Evolutionary conservation across 352 stramenopile species (phyloP), one percentile per base, ranked within the genome.

Genomic region (Phytophthora multivora): DNA sequence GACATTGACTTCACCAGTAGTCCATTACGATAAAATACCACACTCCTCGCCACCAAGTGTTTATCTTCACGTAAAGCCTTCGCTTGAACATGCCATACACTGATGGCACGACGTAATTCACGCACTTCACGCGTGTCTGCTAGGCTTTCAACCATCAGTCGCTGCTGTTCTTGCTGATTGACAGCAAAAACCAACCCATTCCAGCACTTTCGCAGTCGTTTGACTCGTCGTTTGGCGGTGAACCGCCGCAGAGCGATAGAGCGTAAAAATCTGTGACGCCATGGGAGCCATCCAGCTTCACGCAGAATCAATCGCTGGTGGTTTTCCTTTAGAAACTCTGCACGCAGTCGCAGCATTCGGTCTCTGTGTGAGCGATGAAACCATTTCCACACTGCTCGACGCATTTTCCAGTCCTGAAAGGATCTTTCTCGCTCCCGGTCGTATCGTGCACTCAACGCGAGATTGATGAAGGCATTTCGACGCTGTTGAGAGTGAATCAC

Each of bases 301-400:
- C 45, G 66, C 3, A 74, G 18, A 3, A 70, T 19, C 25, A 54
- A 48, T 6, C 43, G 66, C 4, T 62, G 43, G 16, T 70, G 53
- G 16, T 51, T 60, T 35, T 74, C 60, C 30, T 58, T 60, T 4
- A 74, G 21, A 59, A 71, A 63, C 9, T 39, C 50, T n/a, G 51
- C 43, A 8, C 60, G 60, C 2, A 67, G 45, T 11, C 54, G 66
- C 13, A 69, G 18, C 16, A 43, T 53, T 43, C 60, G 54, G 55
- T 55, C 26, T 15, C 36, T 42, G 38, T 63, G 31, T 11, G 66
- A 66, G 12, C 39, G 55, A 51, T 19, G 26, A 45, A 58, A 39
- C 66, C 66, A 74, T n/a, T 18, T 70, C 66, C 60, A 60, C 10
- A 70, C 47, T n/a, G 19, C 11, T 47, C 54, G 66, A 21, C 48